Base-by-base conservation (phyloP, 1,284 basidiomycete genomes). In the Agaricales sp. region DNA sequence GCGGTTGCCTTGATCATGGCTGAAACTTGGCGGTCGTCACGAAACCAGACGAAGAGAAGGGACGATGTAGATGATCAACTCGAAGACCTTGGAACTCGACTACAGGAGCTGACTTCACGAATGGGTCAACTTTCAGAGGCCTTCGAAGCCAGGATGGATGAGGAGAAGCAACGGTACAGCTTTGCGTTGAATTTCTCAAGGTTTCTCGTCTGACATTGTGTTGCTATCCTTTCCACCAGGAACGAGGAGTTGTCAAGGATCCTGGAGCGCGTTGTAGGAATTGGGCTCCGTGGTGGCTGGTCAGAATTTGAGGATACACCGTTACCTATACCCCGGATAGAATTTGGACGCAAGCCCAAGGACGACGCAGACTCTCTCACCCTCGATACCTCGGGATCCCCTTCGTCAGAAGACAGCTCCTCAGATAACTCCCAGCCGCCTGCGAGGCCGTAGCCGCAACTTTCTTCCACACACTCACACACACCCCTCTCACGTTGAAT, bases 1-100 rank as follows among this genome's bases (percentile, higher is more conserved):
- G 90, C 88, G 0, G 82, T 83, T 0, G 66, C 68, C 0, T 68
- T 93, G 4, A 91, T 93, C 47, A 54, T 92, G 2, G 85, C 84
- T 2, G 90, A 94, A 64, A 70, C 81, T 37, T 92, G 78, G 71
- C 80, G 90, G 3, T 78, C 80, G 0, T 87, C 86, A 1, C 70
- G 86, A 26, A 89, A 76, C 58, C 74, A 85, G 52, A 75, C 77
- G 1, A 87, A 81, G 61, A 79, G 88, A 41, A 67, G 89, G 47
- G 87, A 89, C 57, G 68, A 70, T 45, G 82, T 93, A 2, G 78
- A 85, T 52, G 89, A 92, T 46, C 72, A 79, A 49, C 67, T 90
- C 23, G 84, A 88, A 3, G 71, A 72, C 1, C 68, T 89, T 2
- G 65, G 67, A 16, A 59, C 55, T 1, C 64, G 67, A 6, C 58